phyloP scores from a whole-genome alignment of 306 rosid species.

The Vicia sativa region DNA sequence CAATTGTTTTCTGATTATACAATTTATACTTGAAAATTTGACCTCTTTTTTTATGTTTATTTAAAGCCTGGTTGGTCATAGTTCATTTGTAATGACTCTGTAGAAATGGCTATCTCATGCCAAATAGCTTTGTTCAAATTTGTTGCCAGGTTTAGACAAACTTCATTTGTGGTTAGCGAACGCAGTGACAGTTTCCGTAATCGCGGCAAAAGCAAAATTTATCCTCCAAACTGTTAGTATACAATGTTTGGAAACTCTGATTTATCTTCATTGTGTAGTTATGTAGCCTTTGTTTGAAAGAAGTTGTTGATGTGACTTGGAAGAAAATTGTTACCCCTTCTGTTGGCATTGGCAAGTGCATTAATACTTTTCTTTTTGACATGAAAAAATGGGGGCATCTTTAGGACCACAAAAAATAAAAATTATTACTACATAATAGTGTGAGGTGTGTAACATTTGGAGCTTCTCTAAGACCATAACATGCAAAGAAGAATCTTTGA shows the following conservation, averaged over 20 bases:
- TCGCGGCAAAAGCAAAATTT: background rate
- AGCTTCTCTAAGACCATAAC: background rate
- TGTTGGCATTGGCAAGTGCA: no score
- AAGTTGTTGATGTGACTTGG: background rate
- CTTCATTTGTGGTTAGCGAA: background rate
- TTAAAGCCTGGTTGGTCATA: background rate
- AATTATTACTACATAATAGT: background rate
- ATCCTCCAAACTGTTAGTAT: background rate
- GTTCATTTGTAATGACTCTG: background rate
- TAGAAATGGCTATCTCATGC: background rate
- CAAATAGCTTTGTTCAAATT: no score
- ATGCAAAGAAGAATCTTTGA: conserved; percentile 9
- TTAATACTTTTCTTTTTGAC: no score
- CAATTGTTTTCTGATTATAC: background rate
- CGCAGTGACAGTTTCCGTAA: background rate
- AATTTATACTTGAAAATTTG: background rate
- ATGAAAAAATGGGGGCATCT: conserved; percentile 2
- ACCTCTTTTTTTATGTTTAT: background rate
- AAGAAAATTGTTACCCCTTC: background rate
- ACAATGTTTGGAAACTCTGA: background rate
- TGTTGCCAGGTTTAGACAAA: no score
- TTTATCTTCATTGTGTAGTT: background rate
- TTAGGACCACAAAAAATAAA: background rate
- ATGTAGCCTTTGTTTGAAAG: background rate
- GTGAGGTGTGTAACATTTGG: background rate